Evolutionary conservation across 2,329 filamentous ascomycete species (phyloP).

Genomic region (Lachnellula occidentalis): DNA sequence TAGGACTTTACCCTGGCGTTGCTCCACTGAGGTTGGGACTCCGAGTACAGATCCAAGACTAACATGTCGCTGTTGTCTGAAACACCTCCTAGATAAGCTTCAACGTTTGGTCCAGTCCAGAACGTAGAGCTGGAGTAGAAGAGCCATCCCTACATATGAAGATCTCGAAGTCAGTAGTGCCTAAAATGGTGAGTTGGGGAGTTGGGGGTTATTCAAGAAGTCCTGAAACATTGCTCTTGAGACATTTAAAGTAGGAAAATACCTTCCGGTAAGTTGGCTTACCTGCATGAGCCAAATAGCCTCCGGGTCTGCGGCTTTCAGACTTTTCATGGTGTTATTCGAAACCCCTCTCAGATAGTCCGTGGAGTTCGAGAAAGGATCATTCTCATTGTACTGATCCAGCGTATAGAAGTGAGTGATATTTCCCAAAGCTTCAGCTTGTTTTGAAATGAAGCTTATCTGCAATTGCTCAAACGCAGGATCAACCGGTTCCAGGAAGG

Average conservation of each 20-base stretch:
- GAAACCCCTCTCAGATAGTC: constrained; percentile 39
- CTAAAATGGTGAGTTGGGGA: too few species aligned
- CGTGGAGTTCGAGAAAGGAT: constrained; percentile 40
- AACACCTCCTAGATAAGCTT: constrained; percentile 45
- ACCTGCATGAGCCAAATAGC: constrained; percentile 44
- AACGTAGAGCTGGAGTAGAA: constrained; percentile 41
- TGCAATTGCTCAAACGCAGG: constrained; percentile 39
- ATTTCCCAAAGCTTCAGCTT: constrained; percentile 42
- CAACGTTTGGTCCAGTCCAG: constrained; percentile 40
- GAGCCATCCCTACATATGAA: constrained; percentile 40
- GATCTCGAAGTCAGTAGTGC: too few species aligned
- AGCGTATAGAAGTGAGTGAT: constrained; percentile 44
- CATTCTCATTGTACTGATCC: constrained; percentile 49
- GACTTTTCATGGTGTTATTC: constrained; percentile 39
- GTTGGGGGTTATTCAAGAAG: too few species aligned
- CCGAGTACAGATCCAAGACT: constrained; percentile 46
- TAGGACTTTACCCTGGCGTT: constrained; percentile 39
- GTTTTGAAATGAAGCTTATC: constrained; percentile 41
- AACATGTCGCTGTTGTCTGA: constrained; percentile 40
- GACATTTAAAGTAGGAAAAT: too few species aligned
- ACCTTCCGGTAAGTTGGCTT: too few species aligned
- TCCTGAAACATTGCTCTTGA: too few species aligned
- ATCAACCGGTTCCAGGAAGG: constrained; percentile 44
- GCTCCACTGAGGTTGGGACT: constrained; percentile 46
- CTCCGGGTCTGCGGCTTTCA: constrained; percentile 42